A percentile compares a stretch with the other conserved stretches of the same genome.
Evolutionary conservation across 352 stramenopile species (phyloP).

Genomic region (Globisporangium iwayamae): DNA sequence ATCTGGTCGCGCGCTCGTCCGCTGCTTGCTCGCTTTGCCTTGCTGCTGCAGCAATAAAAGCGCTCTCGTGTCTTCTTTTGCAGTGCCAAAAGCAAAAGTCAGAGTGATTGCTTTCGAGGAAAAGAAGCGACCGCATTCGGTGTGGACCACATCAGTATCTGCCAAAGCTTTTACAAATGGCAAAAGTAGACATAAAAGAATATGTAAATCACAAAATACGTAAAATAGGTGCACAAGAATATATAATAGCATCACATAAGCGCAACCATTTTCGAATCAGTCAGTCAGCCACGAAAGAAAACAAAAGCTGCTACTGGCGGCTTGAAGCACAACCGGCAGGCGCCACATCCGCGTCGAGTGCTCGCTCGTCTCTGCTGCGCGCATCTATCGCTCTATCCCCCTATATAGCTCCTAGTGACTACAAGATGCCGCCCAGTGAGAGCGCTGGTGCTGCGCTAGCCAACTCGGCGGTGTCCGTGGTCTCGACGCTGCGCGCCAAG

Average conservation of each 20-base stretch:
- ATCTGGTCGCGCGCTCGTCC: no score
- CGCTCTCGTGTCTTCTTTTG: no score
- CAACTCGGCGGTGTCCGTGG: slow-evolving; percentile 6
- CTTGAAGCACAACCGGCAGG: not conserved
- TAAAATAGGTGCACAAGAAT: not conserved
- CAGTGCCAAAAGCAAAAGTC: no score
- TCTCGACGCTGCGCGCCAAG: slow-evolving; percentile 27
- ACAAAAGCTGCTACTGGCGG: not conserved
- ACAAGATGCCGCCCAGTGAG: slow-evolving; percentile 12
- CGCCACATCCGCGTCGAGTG: not conserved
- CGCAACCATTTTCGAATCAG: not conserved
- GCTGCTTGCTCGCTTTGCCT: no score
- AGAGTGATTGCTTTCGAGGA: not conserved
- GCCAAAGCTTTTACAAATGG: no score
- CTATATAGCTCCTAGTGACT: not conserved
- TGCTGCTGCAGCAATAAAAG: no score
- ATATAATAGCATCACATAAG: not conserved
- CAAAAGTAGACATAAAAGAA: not conserved
- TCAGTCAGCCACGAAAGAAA: not conserved
- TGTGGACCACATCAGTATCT: no score
- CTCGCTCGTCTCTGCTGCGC: not conserved
- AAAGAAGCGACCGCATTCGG: no score
- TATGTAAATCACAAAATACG: not conserved
- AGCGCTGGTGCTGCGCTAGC: slow-evolving; percentile 4
- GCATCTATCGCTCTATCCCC: not conserved